Base-by-base conservation (phyloP, 2,329 filamentous ascomycete genomes). In the Colletotrichum shisoi region DNA sequence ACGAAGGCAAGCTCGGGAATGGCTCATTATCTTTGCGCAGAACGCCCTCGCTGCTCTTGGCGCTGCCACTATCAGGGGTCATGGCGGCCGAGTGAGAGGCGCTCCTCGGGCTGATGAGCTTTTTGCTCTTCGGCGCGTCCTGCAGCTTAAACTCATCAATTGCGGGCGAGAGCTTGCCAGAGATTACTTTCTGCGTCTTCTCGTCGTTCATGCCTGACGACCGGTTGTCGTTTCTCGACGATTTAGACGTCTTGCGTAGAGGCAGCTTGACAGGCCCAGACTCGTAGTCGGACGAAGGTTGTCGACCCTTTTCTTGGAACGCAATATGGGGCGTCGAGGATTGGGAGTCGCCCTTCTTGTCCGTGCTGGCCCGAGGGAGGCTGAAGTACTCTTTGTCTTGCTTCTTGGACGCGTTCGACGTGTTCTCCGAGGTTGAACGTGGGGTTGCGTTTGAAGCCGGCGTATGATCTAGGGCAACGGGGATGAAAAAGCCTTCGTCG, bases 241-340 rank as follows among this genome's bases (percentile, higher is more conserved):
- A 79, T 72, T 82, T 86, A 60, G 79, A 86, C 49, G 79, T 78
- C 76, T 79, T 85, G 72, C 78, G 84, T 69, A 75, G 78, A 64
- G 81, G 79, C 56, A 79, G 77, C 73, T 82, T 88, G 27, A 82
- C 40, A 9, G 51, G 57, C 13, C 51, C 66, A 44, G 84, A 85
- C 37, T 87, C 82, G 27, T 87, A 79, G 12, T 89, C 87, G 3
- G 88, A 86, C 0, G 88, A 89, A 4, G 84, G 79, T 68, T 87
- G 84, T 51, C 91, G 86, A 2, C 87, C 87, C 77, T 94, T 95
- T 73, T 96, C 92, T 76, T 96, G 93, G 75, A 93, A 96, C 24
- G 93, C 91, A 72, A 96, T 96, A 74, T 97, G 93, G n/a, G 93
- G 92, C 17, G 92, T 93, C 2, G 88, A 85, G 67, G 80, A 76